Evolutionary conservation across 768 basidiomycete genomes (phyloP).

Genomic region (Leccinum aurantiacum): DNA sequence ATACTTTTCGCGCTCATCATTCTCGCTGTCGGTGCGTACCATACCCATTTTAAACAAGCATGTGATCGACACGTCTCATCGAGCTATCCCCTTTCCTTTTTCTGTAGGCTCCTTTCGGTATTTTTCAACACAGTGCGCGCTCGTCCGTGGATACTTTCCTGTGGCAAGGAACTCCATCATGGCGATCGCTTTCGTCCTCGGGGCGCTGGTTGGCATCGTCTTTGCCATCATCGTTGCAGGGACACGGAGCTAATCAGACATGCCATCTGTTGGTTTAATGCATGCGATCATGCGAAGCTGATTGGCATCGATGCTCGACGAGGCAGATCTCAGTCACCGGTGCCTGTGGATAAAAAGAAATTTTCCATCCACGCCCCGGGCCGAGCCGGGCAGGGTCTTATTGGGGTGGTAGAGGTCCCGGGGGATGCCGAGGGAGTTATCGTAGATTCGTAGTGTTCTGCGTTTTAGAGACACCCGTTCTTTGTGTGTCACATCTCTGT

Average conservation of each 20-base stretch:
- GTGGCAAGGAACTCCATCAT: constrained; percentile 48
- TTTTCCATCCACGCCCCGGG: background rate
- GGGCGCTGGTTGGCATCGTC: constrained; percentile 41
- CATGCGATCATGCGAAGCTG: background rate
- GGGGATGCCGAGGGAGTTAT: background rate
- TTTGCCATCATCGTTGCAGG: constrained; percentile 44
- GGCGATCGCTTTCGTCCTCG: constrained; percentile 41
- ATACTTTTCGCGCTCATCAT: constrained; percentile 48
- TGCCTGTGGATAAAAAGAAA: background rate
- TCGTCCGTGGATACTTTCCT: constrained; percentile 53
- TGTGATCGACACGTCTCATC: background rate
- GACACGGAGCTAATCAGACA: constrained; percentile 3
- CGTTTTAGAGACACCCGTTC: background rate
- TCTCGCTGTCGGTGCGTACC: constrained; percentile 45
- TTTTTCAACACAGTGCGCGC: constrained; percentile 50
- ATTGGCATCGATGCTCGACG: background rate
- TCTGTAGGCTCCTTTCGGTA: constrained; percentile 49
- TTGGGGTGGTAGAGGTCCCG: background rate
- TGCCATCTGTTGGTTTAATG: background rate
- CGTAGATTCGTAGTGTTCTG: background rate
- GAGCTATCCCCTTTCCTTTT: background rate
- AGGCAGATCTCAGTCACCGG: background rate
- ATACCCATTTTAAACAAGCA: background rate
- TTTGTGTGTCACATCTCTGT: background rate
- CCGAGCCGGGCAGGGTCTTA: background rate